A percentile compares a stretch with the other conserved stretches of the same genome.
Evolutionary conservation across 1,139 yeast genomes (phyloP).

Genomic region (Saccharomyces pastorianus): DNA sequence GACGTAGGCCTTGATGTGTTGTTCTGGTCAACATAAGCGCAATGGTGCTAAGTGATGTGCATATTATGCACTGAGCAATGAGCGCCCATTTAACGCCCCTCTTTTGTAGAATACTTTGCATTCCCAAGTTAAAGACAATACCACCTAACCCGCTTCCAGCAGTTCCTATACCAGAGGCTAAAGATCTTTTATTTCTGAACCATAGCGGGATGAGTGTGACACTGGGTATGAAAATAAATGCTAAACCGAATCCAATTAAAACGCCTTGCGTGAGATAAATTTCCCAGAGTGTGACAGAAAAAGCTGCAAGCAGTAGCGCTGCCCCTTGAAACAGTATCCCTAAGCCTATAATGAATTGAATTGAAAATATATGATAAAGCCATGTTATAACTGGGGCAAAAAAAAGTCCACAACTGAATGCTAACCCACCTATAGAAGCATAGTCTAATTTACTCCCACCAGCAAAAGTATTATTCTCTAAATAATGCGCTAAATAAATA

Average conservation of each 20-base stretch:
- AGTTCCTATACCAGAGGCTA: slow-evolving; percentile 45
- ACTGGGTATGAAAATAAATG: slow-evolving; percentile 48
- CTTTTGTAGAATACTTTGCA: slow-evolving; percentile 31
- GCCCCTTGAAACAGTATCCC: slow-evolving; percentile 43
- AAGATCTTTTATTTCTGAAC: slow-evolving; percentile 44
- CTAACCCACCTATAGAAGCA: slow-evolving; percentile 60
- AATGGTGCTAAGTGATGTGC: slow-evolving; percentile 31
- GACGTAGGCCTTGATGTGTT: slow-evolving; percentile 33
- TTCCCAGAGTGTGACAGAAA: slow-evolving; percentile 49
- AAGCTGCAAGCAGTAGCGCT: slow-evolving; percentile 54
- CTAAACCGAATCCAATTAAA: slow-evolving; percentile 47
- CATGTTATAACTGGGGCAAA: slow-evolving; percentile 44
- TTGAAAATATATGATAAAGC: slow-evolving; percentile 23
- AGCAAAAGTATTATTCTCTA: slow-evolving; percentile 38
- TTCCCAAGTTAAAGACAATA: slow-evolving; percentile 34
- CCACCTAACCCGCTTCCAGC: slow-evolving; percentile 52
- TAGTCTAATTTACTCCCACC: slow-evolving; percentile 48
- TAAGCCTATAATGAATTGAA: slow-evolving; percentile 26
- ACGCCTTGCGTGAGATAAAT: slow-evolving; percentile 58
- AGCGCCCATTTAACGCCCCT: slow-evolving; percentile 61
- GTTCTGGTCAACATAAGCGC: slow-evolving; percentile 41
- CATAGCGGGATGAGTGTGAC: slow-evolving; percentile 46
- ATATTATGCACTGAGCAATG: slow-evolving; percentile 45
- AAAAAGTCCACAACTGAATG: slow-evolving; percentile 48
- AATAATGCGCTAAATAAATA: slow-evolving; percentile 51